Evolutionary conservation across 805 yeast species (phyloP).

Genomic region (Blastobotrys mokoenaii): DNA sequence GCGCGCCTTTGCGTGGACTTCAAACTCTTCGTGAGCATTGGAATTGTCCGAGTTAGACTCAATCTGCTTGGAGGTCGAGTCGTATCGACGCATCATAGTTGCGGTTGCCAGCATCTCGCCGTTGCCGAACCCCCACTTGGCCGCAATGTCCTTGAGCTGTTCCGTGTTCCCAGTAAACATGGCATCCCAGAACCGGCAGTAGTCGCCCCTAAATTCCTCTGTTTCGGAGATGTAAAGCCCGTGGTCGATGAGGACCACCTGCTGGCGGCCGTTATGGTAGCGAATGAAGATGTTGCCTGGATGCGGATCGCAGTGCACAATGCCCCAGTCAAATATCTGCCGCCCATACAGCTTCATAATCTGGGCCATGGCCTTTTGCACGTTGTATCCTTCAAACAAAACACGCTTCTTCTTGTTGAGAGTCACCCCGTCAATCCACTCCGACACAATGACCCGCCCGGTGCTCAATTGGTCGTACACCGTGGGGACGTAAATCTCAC

Average conservation of each 20-base stretch:
- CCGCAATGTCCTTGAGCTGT: constrained; percentile 41
- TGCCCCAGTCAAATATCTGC: constrained; percentile 59
- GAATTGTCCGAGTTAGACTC: not conserved
- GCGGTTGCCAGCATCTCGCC: constrained; percentile 54
- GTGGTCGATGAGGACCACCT: constrained; percentile 65
- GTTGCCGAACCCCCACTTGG: constrained; percentile 61
- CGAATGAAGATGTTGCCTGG: constrained; percentile 70
- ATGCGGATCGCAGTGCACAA: constrained; percentile 70
- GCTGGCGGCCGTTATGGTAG: constrained; percentile 18
- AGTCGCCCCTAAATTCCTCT: constrained; percentile 44
- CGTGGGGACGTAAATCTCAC: constrained; percentile 41
- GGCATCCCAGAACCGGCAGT: constrained; percentile 55
- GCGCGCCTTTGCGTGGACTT: constrained; percentile 15
- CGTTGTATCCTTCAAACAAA: constrained; percentile 30
- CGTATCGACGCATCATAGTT: constrained; percentile 42
- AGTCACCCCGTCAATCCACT: constrained; percentile 70
- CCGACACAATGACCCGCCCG: constrained; percentile 48
- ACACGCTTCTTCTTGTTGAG: constrained; percentile 41
- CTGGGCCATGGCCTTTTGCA: constrained; percentile 38
- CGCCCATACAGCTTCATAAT: constrained; percentile 45
- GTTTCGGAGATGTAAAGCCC: constrained; percentile 57
- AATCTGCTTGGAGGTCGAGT: constrained; percentile 18
- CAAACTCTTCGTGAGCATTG: constrained; percentile 24
- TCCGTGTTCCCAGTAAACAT: constrained; percentile 44
- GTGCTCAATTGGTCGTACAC: constrained; percentile 40